Percentiles rank a stretch among this genome's conserved stretches.
These are phyloP conservation scores for Taphrina communis DNA, from an alignment of 1,139 yeast species.

Conservation along the genomic window DNA sequence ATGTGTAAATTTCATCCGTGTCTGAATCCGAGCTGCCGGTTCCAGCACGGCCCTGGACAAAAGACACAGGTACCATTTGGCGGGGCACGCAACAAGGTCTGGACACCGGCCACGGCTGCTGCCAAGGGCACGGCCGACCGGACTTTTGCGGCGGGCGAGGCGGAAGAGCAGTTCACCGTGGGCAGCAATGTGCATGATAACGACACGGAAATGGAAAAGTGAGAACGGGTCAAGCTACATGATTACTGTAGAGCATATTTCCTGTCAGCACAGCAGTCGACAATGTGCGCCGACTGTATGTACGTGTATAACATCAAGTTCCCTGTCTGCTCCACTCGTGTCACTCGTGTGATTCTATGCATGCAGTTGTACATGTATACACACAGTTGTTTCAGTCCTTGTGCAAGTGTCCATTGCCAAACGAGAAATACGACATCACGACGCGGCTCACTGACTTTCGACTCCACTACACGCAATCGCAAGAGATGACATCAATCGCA, in stretches of 20 bases:
- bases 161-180: constrained; percentile 20
- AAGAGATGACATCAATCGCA: background rate
- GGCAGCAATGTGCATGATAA: constrained; percentile 26
- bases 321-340: background rate
- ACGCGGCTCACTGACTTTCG: background rate
- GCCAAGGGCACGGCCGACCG: constrained; percentile 29
- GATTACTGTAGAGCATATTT: background rate
- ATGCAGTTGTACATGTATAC: background rate
- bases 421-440: background rate
- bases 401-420: background rate
- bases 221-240: background rate
- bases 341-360: background rate
- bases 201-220: constrained; percentile 36
- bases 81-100: constrained; percentile 32
- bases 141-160: constrained; percentile 34
- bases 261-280: background rate
- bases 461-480: background rate
- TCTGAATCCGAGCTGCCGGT: constrained; percentile 34
- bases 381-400: background rate
- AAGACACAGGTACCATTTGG: constrained; percentile 22
- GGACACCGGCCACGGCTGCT: constrained; percentile 22
- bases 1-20: constrained; percentile 29
- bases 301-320: background rate
- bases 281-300: background rate
- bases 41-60: constrained; percentile 37